Base-by-base conservation (phyloP, 176 grass and related monocot species). In the Bonia amplexicaulis region DNA sequence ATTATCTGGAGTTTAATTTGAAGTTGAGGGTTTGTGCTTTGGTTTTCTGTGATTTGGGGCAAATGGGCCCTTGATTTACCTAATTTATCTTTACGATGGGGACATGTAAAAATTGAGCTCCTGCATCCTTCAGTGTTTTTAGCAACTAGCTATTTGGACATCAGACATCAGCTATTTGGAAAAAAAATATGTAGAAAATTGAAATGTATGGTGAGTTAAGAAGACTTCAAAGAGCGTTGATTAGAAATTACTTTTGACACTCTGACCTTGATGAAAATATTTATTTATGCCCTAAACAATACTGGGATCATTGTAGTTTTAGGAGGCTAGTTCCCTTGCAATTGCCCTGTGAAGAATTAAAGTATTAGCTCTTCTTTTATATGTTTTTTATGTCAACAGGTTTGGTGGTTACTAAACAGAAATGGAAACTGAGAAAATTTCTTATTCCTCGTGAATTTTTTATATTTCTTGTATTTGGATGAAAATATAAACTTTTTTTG, bases 11-110 rank as follows among this genome's bases (percentile, higher is more conserved):
- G 33, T 61, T 33, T 53, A 42, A 29, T 53, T 60, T 78, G 23
- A 26, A 72, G 39, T 47, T 29, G 55, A 42, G n/a, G 55, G 59
- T 63, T 58, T 44, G 23, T 42, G 39, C n/a, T 46, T 78, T 64
- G 41, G 19, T 78, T 44, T 79, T 55, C 51, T 46, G 3, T 64
- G 1, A 65, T 65, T 85, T 45, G 12, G 22, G 6, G 53, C 59
- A 89, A 69, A 52, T 69, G 31, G n/a, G 20, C 4, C 57, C 58
- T 64, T 60, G n/a, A 33, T 64, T 64, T 74, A 16, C 79, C 63
- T 68, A 80, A 77, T 69, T 76, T 79, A 51, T 75, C 37, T 46
- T 45, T 85, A n/a, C 31, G 20, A 78, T 48, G 71, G 48, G n/a
- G 46, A 54, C 48, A 35, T 82, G 52, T 79, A 19, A 46, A 73